Conservation (phyloP, 805 yeast species). For the Ascoidea tarda region DNA sequence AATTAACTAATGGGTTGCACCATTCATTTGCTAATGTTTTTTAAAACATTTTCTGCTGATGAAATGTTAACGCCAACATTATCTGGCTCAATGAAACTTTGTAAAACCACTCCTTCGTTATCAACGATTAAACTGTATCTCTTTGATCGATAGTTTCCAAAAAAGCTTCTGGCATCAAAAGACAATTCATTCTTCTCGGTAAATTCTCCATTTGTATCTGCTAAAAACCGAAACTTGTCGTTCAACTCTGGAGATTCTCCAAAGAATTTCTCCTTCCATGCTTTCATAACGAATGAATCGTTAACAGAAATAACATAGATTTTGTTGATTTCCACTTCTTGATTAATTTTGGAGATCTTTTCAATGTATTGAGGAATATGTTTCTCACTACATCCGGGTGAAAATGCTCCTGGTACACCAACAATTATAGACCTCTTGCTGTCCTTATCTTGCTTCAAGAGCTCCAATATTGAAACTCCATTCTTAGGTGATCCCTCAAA, state of each 20-base stretch:
- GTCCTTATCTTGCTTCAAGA: slow-evolving; percentile 28
- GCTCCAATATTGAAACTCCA: slow-evolving; percentile 23
- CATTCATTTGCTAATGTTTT: not conserved
- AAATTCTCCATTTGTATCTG: slow-evolving; percentile 73
- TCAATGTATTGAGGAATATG: slow-evolving; percentile 67
- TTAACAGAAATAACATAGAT: slow-evolving; percentile 67
- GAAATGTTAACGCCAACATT: slow-evolving; percentile 49
- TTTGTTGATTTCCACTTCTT: slow-evolving; percentile 45
- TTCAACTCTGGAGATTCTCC: slow-evolving; percentile 12
- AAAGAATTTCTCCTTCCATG: slow-evolving; percentile 47
- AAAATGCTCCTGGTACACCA: slow-evolving; percentile 67
- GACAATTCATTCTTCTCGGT: slow-evolving; percentile 46
- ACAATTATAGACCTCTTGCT: slow-evolving; percentile 32
- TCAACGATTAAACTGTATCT: slow-evolving; percentile 59
- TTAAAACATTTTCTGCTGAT: slow-evolving; percentile 24
- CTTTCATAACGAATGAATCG: slow-evolving; percentile 74
- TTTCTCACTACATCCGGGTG: slow-evolving; percentile 61
- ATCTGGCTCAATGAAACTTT: slow-evolving; percentile 70
- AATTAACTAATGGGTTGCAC: too few relatives aligned
- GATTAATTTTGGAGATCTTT: slow-evolving; percentile 33
- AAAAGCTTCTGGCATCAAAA: slow-evolving; percentile 64
- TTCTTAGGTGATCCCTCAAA: slow-evolving; percentile 54
- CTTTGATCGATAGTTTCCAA: slow-evolving; percentile 64
- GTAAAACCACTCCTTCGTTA: slow-evolving; percentile 55
- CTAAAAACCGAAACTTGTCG: slow-evolving; percentile 37